Base-by-base conservation (phyloP, 2,329 filamentous ascomycete species). In the Geosmithia putterillii region DNA sequence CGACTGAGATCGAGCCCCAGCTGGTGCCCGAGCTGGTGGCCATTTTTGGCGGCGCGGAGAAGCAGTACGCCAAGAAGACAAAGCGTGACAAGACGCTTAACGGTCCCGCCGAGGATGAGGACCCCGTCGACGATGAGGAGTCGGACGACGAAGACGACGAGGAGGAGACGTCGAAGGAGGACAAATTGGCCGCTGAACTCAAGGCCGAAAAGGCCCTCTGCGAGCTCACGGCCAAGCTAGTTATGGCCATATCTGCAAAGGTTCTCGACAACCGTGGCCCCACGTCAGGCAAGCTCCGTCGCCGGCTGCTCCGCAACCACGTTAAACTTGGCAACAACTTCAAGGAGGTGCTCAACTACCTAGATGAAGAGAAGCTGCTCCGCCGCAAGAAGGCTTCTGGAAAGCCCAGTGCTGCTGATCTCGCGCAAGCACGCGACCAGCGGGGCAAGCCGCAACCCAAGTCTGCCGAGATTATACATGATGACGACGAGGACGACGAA, bases 191-290 rank as follows among this genome's bases (percentile, higher is more conserved):
- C 40, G 73, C 74, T 35, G 76, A 80, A 45, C 72, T 95, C 28
- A 72, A 89, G 46, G 80, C 87, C 0, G 92, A 96, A 61, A 83
- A 90, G 57, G 77, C 81, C 18, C 73, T 96, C 1, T 96, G 90
- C 61, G 83, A 90, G 53, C 70, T 95, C 21, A 81, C 89, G 0
- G 83, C 80, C 48, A 94, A 92, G 57, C 76, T 94, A 38, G 84
- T 95, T 34, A 74, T 94, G 37, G 83, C 82, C 12, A 79, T 94
- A 19, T 69, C 84, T 9, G 86, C 81, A 18, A 79, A 79, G 43
- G 78, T 88, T 36, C 69, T 95, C 42, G 87, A 94, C 55, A 65
- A 70, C 37, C 69, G 66, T 2, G 78, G 76, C 7, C 64, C 73
- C 10, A 65, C 75, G 23, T 73, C 73, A 8, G 79, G 77, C 23